These are phyloP conservation scores for Aspergillus nidulans DNA, from an alignment of 495 filamentous ascomycete genomes.

Conservation along the genomic window DNA sequence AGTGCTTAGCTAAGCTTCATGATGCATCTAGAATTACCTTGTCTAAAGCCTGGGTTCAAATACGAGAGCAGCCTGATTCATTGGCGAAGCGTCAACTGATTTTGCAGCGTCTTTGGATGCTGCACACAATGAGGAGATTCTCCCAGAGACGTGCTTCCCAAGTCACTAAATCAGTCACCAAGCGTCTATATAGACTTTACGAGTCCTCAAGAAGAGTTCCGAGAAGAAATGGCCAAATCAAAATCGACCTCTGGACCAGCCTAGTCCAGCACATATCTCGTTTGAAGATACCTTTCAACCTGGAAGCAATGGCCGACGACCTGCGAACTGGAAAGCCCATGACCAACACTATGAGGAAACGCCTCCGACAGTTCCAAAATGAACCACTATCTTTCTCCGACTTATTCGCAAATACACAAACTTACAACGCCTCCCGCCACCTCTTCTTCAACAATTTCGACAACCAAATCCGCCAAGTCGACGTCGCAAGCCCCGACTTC, in stretches of 20 bases:
- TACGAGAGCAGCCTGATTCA: neutral
- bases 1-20: constrained; percentile 24
- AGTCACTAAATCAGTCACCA: constrained; percentile 23
- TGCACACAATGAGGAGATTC: constrained; percentile 27
- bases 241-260: constrained; percentile 23
- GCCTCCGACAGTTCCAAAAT: constrained; percentile 28
- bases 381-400: constrained; percentile 23
- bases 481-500: constrained; percentile 31
- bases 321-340: constrained; percentile 22
- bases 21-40: constrained; percentile 20
- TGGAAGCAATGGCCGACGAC: constrained; percentile 28
- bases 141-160: constrained; percentile 19
- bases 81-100: constrained; percentile 26
- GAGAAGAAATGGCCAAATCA: neutral
- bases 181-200: constrained; percentile 31
- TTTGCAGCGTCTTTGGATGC: constrained; percentile 35
- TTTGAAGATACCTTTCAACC: constrained; percentile 30
- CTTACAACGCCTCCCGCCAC: constrained; percentile 22
- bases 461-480: constrained; percentile 29
- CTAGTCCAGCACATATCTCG: constrained; percentile 30
- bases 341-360: constrained; percentile 21
- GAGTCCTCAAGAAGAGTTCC: constrained; percentile 9
- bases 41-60: constrained; percentile 27
- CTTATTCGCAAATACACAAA: constrained; percentile 25
- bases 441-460: constrained; percentile 29